phyloP scores from a whole-genome alignment of 106 monocot genomes.

The Hemerocallis citrina region DNA sequence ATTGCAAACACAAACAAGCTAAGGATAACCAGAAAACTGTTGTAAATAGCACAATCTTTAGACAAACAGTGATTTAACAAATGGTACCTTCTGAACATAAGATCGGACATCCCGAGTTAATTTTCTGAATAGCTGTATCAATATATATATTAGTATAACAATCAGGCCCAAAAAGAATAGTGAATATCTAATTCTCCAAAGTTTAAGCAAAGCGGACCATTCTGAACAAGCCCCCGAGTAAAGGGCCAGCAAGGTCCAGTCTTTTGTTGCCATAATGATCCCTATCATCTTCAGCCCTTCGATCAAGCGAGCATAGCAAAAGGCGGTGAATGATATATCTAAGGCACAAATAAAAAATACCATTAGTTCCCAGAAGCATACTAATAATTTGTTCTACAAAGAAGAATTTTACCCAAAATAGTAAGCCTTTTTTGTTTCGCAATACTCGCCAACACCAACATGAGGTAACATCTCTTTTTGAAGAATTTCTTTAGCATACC shows the following conservation, averaged over 20 bases:
- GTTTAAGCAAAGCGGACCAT: conserved; percentile 48
- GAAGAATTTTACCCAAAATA: conserved; percentile 83
- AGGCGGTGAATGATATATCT: conserved; percentile 97
- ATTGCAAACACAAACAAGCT: conserved; percentile 1
- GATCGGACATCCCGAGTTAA: conserved; percentile 96
- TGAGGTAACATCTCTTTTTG: conserved; percentile 99
- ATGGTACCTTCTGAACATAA: conserved; percentile 94
- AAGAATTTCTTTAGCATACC: conserved; percentile 96
- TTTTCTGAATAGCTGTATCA: conserved; percentile 87
- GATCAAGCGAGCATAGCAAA: conserved; percentile 84
- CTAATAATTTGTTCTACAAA: background rate
- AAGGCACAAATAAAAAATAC: background rate
- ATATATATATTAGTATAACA: background rate
- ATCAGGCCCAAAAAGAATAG: conserved; percentile 2
- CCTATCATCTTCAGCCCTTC: conserved; percentile 96
- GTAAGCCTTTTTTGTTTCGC: conserved; percentile 99
- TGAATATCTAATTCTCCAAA: background rate
- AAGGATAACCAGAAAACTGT: background rate
- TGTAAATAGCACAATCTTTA: background rate
- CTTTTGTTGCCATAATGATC: conserved; percentile 99
- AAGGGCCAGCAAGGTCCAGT: conserved; percentile 95
- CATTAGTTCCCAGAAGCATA: background rate
- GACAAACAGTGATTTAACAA: background rate
- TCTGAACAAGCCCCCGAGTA: conserved; percentile 95
- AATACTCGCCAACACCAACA: conserved; percentile 96